Percentiles rank a stretch among this genome's conserved stretches.
phyloP scores from a whole-genome alignment of 1,284 basidiomycete species.

The Ganoderma multipileum region DNA sequence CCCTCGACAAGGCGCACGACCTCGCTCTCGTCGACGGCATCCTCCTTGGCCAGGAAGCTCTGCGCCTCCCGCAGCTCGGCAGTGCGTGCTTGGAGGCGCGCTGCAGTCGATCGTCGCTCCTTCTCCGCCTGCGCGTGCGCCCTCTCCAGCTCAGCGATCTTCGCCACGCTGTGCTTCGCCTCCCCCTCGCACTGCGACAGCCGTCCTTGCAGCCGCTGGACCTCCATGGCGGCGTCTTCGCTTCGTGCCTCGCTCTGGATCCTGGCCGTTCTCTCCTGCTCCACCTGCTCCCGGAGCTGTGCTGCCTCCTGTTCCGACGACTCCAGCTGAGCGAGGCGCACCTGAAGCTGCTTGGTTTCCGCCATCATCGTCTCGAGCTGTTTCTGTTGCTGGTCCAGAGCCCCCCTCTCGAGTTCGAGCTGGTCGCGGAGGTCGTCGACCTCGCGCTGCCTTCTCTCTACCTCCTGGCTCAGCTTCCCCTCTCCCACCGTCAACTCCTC shows the following conservation, averaged over 20 bases:
- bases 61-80: conserved; percentile 54
- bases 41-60: conserved; percentile 52
- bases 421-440: neutral
- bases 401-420: neutral
- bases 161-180: neutral
- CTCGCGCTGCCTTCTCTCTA: neutral
- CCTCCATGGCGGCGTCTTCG: neutral
- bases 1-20: conserved; percentile 51
- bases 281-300: neutral
- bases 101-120: conserved; percentile 18
- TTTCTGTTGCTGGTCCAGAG: neutral
- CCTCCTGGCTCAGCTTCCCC: neutral
- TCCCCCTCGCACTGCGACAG: conserved; percentile 14
- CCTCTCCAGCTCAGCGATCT: conserved; percentile 16
- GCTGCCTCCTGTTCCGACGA: neutral
- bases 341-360: neutral
- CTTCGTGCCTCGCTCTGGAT: neutral
- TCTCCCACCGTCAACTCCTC: neutral
- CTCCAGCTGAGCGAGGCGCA: conserved; percentile 3
- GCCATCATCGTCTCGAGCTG: neutral
- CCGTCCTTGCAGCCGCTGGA: neutral
- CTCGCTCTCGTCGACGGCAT: conserved; percentile 53
- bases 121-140: conserved; percentile 15
- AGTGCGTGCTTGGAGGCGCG: conserved; percentile 48
- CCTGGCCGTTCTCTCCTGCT: neutral